Base-by-base conservation (phyloP, 352 stramenopile genomes). In the Globisporangium paddicum region DNA sequence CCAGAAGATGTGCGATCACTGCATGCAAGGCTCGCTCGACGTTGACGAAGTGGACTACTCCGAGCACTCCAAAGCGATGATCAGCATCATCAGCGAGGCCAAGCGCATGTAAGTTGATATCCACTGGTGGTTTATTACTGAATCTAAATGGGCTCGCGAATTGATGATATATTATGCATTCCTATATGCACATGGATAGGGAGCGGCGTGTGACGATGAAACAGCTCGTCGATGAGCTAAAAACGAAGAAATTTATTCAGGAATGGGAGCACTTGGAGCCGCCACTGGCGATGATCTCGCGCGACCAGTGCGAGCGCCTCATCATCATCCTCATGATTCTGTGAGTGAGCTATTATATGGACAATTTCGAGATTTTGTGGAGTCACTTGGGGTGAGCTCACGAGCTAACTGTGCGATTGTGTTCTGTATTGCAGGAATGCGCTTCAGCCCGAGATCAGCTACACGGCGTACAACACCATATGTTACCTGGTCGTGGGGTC, bases 381-480 rank as follows among this genome's bases (percentile, higher is more conserved):
- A n/a, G n/a, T n/a, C n/a, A n/a, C n/a, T n/a, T n/a, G n/a, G n/a
- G n/a, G 10, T 23, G 28, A 47, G 14, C 10, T 26, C 14, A 30
- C n/a, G 16, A 5, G 5, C n/a, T 55, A 53, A 16, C 7, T n/a
- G n/a, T 52, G 14, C 9, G 23, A 6, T n/a, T n/a, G n/a, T n/a
- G n/a, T 26, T 40, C 28, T 14, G 32, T 34, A 10, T 40, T 18
- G 10, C 57, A 85, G 75, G 30, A 68, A 83, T 25, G 56, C 87
- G 19, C 42, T 90, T 28, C 73, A 87, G 38, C 76, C 75, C 8
- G 81, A 91, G 16, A 89, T 91, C 70, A 85, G 76, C 55, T 89
- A 89, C 59, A 89, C 81, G 2, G 73, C 81, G 11, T 91, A 89
- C 64, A 86, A 75, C 47, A 91, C 81, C 19, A 88, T 84, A 30